Conservation (phyloP, 768 basidiomycete species). For the Lactifluus subvellereus region DNA sequence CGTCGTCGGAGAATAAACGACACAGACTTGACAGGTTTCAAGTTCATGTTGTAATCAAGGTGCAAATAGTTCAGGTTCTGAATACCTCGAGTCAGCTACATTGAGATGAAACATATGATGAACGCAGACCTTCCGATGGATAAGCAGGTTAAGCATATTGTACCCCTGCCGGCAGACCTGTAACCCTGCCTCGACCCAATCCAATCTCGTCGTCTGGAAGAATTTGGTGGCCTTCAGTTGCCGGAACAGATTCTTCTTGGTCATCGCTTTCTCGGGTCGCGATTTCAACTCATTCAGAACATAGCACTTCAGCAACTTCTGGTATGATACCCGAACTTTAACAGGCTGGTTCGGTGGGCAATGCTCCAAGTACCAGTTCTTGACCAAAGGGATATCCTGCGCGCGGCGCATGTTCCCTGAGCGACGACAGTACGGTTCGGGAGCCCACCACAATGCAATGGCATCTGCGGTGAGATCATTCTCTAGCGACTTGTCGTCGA, state of each 20-base stretch:
- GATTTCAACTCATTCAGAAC: conserved; percentile 92
- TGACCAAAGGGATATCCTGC: conserved; percentile 92
- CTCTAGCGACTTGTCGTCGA: conserved; percentile 72
- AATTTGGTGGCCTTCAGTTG: conserved; percentile 98
- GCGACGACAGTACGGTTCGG: conserved; percentile 89
- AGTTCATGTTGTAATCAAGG: conserved; percentile 96
- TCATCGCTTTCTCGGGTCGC: conserved; percentile 91
- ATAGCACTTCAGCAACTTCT: conserved; percentile 93
- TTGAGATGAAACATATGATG: background rate
- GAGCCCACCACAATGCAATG: conserved; percentile 98
- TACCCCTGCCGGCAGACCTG: conserved; percentile 99
- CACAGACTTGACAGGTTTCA: conserved; percentile 86
- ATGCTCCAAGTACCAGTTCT: conserved; percentile 98
- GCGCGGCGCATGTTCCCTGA: conserved; percentile 91
- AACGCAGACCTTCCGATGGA: conserved; percentile 82
- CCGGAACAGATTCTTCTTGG: conserved; percentile 95
- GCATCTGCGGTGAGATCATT: conserved; percentile 93
- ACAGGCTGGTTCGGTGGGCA: conserved; percentile 95
- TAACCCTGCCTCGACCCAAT: conserved; percentile 98
- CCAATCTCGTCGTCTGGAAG: conserved; percentile 96
- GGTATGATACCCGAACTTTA: conserved; percentile 98
- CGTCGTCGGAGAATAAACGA: background rate
- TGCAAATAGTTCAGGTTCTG: conserved; percentile 92
- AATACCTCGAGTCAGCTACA: conserved; percentile 3
- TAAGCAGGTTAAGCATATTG: conserved; percentile 98